phyloP scores from a whole-genome alignment of 2,329 filamentous ascomycete genomes.

The Ciborinia camelliae region DNA sequence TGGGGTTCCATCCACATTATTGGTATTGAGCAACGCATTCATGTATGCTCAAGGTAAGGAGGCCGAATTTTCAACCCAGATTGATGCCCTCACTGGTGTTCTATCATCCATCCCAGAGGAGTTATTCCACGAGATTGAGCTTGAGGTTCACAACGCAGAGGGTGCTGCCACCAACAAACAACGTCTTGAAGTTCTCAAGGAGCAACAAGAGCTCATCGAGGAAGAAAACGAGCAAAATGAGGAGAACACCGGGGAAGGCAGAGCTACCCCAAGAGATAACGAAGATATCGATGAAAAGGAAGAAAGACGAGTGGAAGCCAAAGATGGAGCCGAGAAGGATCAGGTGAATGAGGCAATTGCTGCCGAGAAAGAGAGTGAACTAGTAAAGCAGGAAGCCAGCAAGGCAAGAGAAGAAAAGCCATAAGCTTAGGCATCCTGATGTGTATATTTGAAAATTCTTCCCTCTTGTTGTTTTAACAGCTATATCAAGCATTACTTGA shows the following conservation, averaged over 20 bases:
- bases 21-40: constrained; percentile 96
- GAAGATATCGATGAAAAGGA: constrained; percentile 96
- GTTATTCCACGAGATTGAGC: constrained; percentile 98
- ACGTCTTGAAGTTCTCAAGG: constrained; percentile 94
- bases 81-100: constrained; percentile 88
- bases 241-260: constrained; percentile 70
- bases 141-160: constrained; percentile 95
- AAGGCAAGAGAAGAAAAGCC: constrained; percentile 27
- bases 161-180: constrained; percentile 98
- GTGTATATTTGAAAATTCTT: constrained; percentile 24
- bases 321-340: constrained; percentile 44
- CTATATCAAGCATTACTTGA: constrained; percentile 30
- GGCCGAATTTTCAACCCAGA: constrained; percentile 78
- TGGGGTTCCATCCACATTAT: constrained; percentile 90
- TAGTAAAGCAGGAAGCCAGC: constrained; percentile 44
- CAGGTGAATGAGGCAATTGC: constrained; percentile 53
- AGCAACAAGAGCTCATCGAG: constrained; percentile 96
- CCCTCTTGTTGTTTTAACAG: constrained; percentile 29
- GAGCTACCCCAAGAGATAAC: constrained; percentile 74
- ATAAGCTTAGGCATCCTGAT: constrained; percentile 17
- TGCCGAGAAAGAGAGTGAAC: constrained; percentile 51
- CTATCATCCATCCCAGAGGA: constrained; percentile 95
- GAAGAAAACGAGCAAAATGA: constrained; percentile 94
- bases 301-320: constrained; percentile 57
- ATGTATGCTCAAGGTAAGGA: constrained; percentile 89